These are phyloP conservation scores for Mercurialis annua DNA, from an alignment of 345 rosid species.

Conservation along the genomic window DNA sequence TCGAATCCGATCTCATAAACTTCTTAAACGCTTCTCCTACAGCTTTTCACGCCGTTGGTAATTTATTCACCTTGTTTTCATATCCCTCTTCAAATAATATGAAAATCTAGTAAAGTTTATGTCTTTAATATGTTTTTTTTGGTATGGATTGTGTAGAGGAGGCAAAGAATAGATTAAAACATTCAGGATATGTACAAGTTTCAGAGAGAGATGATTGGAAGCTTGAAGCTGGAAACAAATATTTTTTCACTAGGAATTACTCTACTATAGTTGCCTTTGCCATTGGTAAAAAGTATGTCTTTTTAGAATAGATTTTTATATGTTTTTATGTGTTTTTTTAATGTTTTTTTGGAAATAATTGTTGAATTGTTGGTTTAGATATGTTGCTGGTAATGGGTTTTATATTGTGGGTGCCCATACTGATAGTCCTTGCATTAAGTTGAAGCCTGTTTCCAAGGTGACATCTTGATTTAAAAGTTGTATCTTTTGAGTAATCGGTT, in stretches of 20 bases:
- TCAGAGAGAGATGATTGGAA: slow-evolving; percentile 86
- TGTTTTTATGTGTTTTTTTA: background rate
- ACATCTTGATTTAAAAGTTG: background rate
- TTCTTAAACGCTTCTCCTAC: too few species aligned
- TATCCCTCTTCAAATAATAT: too few species aligned
- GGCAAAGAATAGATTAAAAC: slow-evolving; percentile 59
- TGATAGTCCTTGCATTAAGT: slow-evolving; percentile 91
- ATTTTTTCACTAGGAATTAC: slow-evolving; percentile 86
- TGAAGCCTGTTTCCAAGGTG: slow-evolving; percentile 95
- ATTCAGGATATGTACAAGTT: slow-evolving; percentile 70
- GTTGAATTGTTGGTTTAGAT: slow-evolving; percentile 35
- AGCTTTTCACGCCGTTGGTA: background rate
- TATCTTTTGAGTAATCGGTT: background rate
- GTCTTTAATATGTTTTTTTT: slow-evolving; percentile 3
- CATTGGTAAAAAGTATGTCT: slow-evolving; percentile 66
- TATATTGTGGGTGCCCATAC: slow-evolving; percentile 87
- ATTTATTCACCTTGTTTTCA: slow-evolving; percentile 7
- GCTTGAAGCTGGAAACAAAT: slow-evolving; percentile 71
- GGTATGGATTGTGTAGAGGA: slow-evolving; percentile 44
- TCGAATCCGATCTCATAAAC: too few species aligned
- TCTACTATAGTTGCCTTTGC: slow-evolving; percentile 95
- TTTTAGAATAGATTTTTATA: too few species aligned
- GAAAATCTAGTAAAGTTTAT: background rate
- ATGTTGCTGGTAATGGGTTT: slow-evolving; percentile 91
- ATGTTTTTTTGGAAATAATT: background rate